phyloP scores from a whole-genome alignment of 352 stramenopile genomes.

The Phytophthora constricta region DNA sequence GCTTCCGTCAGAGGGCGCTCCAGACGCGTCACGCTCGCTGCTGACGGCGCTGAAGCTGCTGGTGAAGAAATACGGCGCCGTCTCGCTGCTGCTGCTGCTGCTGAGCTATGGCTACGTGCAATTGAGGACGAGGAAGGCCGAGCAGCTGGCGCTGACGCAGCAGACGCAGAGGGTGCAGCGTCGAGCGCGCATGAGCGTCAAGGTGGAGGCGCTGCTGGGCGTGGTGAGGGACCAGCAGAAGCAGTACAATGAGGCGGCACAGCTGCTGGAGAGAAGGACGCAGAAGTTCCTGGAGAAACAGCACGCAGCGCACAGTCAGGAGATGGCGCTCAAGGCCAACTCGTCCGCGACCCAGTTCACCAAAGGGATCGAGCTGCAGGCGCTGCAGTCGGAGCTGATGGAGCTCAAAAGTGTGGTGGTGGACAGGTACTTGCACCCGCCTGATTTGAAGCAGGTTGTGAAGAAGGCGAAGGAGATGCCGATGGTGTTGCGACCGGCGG shows the following conservation, averaged over 20 bases:
- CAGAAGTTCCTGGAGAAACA: constrained; percentile 32
- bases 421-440: constrained; percentile 34
- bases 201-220: constrained; percentile 38
- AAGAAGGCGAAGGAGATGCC: constrained; percentile 22
- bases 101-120: constrained; percentile 44
- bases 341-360: constrained; percentile 13
- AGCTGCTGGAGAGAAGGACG: constrained; percentile 32
- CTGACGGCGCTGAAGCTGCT: constrained; percentile 29
- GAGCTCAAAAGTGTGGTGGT: constrained; percentile 46
- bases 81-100: constrained; percentile 38
- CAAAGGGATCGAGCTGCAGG: constrained; percentile 38
- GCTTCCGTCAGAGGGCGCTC: neutral
- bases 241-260: constrained; percentile 48
- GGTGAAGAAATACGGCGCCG: constrained; percentile 43
- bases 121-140: constrained; percentile 26
- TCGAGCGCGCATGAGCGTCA: constrained; percentile 18
- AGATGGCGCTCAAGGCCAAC: constrained; percentile 6
- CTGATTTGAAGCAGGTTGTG: constrained; percentile 18
- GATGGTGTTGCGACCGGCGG: constrained; percentile 24
- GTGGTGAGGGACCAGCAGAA: constrained; percentile 51
- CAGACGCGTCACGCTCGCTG: constrained; percentile 15
- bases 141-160: constrained; percentile 41
- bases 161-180: constrained; percentile 28
- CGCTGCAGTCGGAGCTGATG: constrained; percentile 43
- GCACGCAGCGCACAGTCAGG: constrained; percentile 13